Evolutionary conservation across 176 grass and related monocot genomes (phyloP), one percentile per base, ranked within the genome.

Genomic region (Oryza meridionalis): DNA sequence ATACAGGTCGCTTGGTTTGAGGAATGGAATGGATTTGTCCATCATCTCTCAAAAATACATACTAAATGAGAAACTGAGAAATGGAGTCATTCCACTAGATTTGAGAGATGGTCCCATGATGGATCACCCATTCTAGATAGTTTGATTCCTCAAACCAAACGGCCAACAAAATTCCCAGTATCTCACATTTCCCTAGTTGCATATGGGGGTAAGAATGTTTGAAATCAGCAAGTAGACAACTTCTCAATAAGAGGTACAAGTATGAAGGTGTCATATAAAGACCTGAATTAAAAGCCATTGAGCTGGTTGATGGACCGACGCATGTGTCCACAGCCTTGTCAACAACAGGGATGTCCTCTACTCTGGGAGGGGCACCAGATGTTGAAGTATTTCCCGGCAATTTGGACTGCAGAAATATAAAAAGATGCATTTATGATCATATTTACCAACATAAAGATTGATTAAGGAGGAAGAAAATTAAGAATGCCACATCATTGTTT

Each of bases 261-360:
- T 76, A 35, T 78, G 42, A 75, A 19, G 81, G 13, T 19, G 70
- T 59, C 67, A 73, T 44, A 71, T 70, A 74, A 70, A 68, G 43
- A 95, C 93, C 93, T 80, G 83, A 81, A 15, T 76, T 80, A 81
- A 64, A 85, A 75, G 70, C 24, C n/a, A 22, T 14, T 64, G 82
- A 72, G 35, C 59, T 88, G 86, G 38, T 46, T 81, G 27, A 81
- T 81, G 83, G 53, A 86, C 64, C 88, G 38, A 50, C 89, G 83
- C 87, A 89, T 69, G 35, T 76, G 38, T 96, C 91, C 68, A 91
- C 75, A 55, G 77, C 85, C 73, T 90, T 95, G 80, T 89, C 89
- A 81, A 90, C 45, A 49, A 67, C 45, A 51, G 87, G 84, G 40
- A 91, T 84, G 83, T 88, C 87, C 69, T 86, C 88, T 66, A 77